A percentile compares a stretch with the other conserved stretches of the same genome.
Evolutionary conservation across 1,139 yeast genomes (phyloP).

Genomic region (Torulaspora pretoriensis): DNA sequence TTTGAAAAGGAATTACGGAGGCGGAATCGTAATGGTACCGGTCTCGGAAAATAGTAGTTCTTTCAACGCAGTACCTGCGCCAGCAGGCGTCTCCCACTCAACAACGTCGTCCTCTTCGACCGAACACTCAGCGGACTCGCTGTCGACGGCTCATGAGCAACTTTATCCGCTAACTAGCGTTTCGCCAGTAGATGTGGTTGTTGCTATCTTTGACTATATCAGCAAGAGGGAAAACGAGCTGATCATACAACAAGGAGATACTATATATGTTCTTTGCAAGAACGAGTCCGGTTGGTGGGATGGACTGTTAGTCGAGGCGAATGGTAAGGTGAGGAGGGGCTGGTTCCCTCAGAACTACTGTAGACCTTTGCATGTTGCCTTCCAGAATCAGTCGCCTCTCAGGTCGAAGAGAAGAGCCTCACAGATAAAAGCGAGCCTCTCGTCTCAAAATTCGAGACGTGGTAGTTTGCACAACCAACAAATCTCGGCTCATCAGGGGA

Average conservation of each 20-base stretch:
- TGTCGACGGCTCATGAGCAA: not conserved
- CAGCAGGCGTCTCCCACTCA: not conserved
- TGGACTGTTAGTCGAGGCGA: slow-evolving; percentile 45
- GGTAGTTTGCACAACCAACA: slow-evolving; percentile 10
- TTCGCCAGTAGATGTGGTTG: slow-evolving; percentile 35
- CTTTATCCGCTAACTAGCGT: slow-evolving; percentile 8
- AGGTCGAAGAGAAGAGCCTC: slow-evolving; percentile 8
- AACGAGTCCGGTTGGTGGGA: slow-evolving; percentile 74
- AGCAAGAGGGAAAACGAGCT: slow-evolving; percentile 15
- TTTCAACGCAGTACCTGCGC: not conserved
- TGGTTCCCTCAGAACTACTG: slow-evolving; percentile 68
- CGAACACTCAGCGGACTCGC: slow-evolving; percentile 1
- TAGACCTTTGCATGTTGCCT: slow-evolving; percentile 19
- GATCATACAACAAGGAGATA: slow-evolving; percentile 30
- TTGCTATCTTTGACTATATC: slow-evolving; percentile 27
- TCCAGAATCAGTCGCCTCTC: slow-evolving; percentile 3
- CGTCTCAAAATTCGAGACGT: slow-evolving; percentile 10
- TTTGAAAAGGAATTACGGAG: not conserved
- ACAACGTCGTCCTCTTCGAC: not conserved
- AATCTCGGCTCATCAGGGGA: slow-evolving; percentile 9
- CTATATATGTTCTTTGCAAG: slow-evolving; percentile 41
- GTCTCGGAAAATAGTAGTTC: not conserved
- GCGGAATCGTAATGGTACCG: not conserved
- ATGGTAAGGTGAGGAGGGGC: slow-evolving; percentile 46
- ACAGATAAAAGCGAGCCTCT: slow-evolving; percentile 7